Percentiles rank a stretch among this genome's conserved stretches.
Conservation (phyloP, 495 filamentous ascomycete genomes). For the Neurospora sp. region DNA sequence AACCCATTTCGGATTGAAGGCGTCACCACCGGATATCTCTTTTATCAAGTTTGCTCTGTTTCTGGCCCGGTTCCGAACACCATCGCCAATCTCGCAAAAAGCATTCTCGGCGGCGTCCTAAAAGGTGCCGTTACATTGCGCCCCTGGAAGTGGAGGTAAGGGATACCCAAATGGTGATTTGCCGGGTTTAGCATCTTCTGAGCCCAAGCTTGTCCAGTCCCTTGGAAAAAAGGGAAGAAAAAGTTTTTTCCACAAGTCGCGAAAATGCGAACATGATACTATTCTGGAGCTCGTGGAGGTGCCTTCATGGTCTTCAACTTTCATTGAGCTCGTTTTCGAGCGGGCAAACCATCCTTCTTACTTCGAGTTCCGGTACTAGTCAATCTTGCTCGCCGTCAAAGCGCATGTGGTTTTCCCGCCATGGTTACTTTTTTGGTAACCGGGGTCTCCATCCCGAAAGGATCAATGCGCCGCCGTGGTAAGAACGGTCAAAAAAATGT, state of each 20-base stretch:
- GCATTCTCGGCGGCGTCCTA: background rate
- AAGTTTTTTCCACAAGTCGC: background rate
- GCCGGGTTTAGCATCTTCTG: background rate
- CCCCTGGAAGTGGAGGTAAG: background rate
- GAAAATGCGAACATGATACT: background rate
- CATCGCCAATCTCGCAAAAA: background rate
- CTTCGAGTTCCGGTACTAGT: background rate
- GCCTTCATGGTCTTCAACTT: background rate
- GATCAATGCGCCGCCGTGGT: background rate
- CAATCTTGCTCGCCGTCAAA: background rate
- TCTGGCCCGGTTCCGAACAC: conserved; percentile 1
- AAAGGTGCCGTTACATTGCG: background rate
- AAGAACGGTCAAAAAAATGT: background rate
- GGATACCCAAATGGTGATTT: background rate
- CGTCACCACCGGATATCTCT: background rate
- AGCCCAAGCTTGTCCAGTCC: background rate
- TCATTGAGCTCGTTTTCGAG: background rate
- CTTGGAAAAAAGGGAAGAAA: background rate
- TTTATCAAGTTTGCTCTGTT: background rate
- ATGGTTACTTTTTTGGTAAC: background rate
- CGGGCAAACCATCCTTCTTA: background rate
- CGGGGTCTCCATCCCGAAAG: background rate
- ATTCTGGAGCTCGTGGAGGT: background rate
- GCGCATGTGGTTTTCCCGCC: background rate
- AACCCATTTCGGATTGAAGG: background rate